phyloP scores from a whole-genome alignment of 1,284 basidiomycete genomes.

The Takashimella koratensis region DNA sequence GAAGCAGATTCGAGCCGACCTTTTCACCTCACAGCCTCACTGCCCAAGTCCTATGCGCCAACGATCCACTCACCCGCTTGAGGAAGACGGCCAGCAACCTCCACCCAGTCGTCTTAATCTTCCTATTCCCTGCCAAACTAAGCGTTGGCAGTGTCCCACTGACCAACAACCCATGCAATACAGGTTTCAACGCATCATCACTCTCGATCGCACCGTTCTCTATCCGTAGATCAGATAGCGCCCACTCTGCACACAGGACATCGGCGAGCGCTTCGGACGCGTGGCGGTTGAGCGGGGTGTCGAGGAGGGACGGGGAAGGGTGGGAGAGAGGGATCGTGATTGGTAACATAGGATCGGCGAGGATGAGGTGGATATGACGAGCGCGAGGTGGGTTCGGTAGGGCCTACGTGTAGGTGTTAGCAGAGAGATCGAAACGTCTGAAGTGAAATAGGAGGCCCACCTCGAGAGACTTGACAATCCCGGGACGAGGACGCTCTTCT shows the following conservation, averaged over 20 bases:
- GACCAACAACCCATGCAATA: slow-evolving; percentile 85
- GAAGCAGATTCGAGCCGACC: no score
- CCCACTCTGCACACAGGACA: slow-evolving; percentile 85
- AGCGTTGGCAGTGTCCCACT: slow-evolving; percentile 76
- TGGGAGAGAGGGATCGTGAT: slow-evolving; percentile 10
- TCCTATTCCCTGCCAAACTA: slow-evolving; percentile 80
- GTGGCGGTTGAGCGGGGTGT: slow-evolving; percentile 60
- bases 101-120: slow-evolving; percentile 74
- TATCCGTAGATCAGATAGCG: slow-evolving; percentile 72
- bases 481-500: slow-evolving; percentile 61
- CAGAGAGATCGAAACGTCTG: not conserved
- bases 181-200: slow-evolving; percentile 78
- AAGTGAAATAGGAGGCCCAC: no score
- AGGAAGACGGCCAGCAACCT: slow-evolving; percentile 76
- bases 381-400: slow-evolving; percentile 29
- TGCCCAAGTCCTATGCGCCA: not conserved
- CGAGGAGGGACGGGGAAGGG: slow-evolving; percentile 26
- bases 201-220: slow-evolving; percentile 71
- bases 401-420: not conserved
- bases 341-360: slow-evolving; percentile 17
- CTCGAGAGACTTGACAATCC: slow-evolving; percentile 67
- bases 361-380: slow-evolving; percentile 34
- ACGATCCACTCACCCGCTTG: slow-evolving; percentile 56
- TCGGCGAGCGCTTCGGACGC: slow-evolving; percentile 78
- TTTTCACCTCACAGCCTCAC: no score